Conservation (phyloP, 192 early-diverging fungal genomes). For the Powellomyces hirtus region DNA sequence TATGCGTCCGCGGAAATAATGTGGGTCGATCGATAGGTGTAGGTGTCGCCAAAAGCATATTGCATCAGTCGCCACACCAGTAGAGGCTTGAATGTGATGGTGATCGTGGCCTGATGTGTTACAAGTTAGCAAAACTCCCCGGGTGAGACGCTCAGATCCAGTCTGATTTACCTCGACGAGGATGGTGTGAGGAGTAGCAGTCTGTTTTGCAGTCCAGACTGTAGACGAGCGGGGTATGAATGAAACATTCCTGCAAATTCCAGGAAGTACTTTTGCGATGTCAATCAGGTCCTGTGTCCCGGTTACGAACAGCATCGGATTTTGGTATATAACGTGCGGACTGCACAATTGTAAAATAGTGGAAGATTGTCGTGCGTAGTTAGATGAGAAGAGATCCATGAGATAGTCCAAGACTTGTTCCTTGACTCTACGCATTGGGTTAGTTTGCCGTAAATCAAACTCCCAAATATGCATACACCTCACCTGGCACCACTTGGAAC, state of each 20-base stretch:
- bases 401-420: background rate
- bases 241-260: background rate
- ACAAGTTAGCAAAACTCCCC: background rate
- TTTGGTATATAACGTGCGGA: background rate
- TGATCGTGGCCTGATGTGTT: background rate
- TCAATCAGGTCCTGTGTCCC: background rate
- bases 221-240: background rate
- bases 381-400: background rate
- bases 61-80: background rate
- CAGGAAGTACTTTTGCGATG: background rate
- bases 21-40: background rate
- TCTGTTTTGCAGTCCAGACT: background rate
- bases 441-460: too few relatives aligned
- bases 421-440: too few relatives aligned
- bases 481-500: background rate
- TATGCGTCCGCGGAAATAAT: background rate
- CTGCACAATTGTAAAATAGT: background rate
- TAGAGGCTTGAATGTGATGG: background rate
- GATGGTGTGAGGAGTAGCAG: background rate
- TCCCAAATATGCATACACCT: too few relatives aligned
- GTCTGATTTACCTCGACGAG: background rate
- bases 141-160: background rate
- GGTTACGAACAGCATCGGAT: background rate
- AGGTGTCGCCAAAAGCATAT: background rate
- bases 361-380: background rate